Base-by-base conservation (phyloP, 768 basidiomycete genomes). In the Dacryopinax primogenitus region DNA sequence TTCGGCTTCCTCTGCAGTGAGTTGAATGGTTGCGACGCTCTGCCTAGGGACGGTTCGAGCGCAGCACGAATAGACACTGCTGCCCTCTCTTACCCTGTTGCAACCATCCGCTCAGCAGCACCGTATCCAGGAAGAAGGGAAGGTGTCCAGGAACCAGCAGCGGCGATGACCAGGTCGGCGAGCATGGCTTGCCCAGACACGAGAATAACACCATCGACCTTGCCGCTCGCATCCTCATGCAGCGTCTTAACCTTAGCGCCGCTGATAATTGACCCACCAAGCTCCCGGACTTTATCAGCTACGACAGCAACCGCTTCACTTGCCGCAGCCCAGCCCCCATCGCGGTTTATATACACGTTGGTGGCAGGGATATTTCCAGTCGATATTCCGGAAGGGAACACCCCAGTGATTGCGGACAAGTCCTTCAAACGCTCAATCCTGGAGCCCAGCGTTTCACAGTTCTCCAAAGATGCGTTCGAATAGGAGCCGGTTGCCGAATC, bases 301-400 rank as follows among this genome's bases (percentile, higher is more conserved):
- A 89, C 74, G 12, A 80, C 72, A 1, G 74, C 70, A 6, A 92
- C 70, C 1, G 87, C 91, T 71, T 86, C 82, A 0, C 80, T 78
- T 1, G 93, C 90, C 70, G 86, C 79, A 1, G 83, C 90, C 93
- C 93, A 97, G 13, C 93, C 93, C 0, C 87, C 83, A 36, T 89
- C 85, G 7, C 76, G 77, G 70, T 92, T 95, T 51, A 87, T 69
- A 71, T 88, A 94, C 0, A 86, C 90, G 36, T 33, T n/a, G 33
- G 35, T 58, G 26, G 51, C 11, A 9, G 26, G 26, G 51, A 58
- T 58, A 21, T 58, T 23, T 4, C 51, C 51, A 3, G 51, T 58
- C 21, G 26, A 3, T 23, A 82, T 77, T n/a, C 69, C 70, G 0
- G 73, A 62, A 1, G 85, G 82, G 68, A 88, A 85, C 3, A 76